Evolutionary conservation across 169 alveolate genomes (phyloP), one percentile per base, ranked within the genome.

Genomic region (Plasmodium coatneyi): DNA sequence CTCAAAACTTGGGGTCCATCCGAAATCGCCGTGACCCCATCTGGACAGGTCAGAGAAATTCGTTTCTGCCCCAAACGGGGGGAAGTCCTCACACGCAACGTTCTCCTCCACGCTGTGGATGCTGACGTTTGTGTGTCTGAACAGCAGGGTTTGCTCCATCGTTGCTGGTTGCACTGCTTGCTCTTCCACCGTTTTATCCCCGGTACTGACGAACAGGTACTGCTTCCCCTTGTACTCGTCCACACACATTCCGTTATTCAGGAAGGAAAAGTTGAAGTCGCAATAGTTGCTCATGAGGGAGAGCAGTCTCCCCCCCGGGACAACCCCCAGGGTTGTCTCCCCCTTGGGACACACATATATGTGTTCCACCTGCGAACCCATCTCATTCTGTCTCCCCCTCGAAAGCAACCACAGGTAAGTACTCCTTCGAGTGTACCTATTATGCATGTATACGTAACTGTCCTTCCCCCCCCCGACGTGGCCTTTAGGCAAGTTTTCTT

Each of bases 201-300:
- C 84, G 28, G 16, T 22, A 54, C 9, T 14, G 10, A 79, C 76
- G 60, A 46, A 66, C 10, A 89, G 72, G 71, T 89, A 89, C 70
- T 54, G 46, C 41, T 74, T 52, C 4, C 71, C 12, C n/a, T 66
- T 89, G 16, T 56, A 22, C 60, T 89, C 86, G 7, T 89, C 76
- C 3, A 10, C 14, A 74, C 16, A 74, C 16, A 34, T 89, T 5
- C 14, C 10, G 49, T 80, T 89, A 79, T 78, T 89, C 30, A 89
- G 81, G 49, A 89, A 79, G 28, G 94, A 54, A 41, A 54, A 89
- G 39, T 66, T 79, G 28, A 79, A 89, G 56, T 89, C 94, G 12
- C 71, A 22, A 54, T 79, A 79, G 32, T 56, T 54, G 70, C 81
- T 66, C 22, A 89, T n/a, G 32, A 89, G 81, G 3, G 71, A 6